Evolutionary conservation across 306 rosid species (phyloP), one percentile per base, ranked within the genome.

Genomic region (Prunus mume): DNA sequence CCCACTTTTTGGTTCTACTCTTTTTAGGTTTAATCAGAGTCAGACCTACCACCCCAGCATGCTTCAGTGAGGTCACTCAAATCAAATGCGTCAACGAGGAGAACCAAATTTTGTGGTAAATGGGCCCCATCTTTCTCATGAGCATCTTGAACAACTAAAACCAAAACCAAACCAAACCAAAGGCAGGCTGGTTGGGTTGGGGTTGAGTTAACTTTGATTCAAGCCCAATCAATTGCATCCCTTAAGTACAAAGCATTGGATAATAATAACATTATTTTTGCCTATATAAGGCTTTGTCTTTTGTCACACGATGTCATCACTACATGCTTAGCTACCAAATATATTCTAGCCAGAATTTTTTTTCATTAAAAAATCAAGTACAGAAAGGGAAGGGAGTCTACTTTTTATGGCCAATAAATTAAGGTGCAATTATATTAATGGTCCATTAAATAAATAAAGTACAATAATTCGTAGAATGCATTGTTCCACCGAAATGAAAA

Each of bases 221-320:
- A 60, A 49, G 27, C 61, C 15, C 4, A 49, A 47, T 19, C 41
- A n/a, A 25, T 65, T n/a, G 2, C 63, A 56, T 79, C 75, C 74
- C 86, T 79, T 74, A 1, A 71, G 27, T 43, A 50, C 68, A 43
- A 75, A 75, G 80, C 77, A 79, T 75, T 24, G 12, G 22, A 24
- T 49, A 20, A 10, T 22, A 9, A 61, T 19, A 20, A 50, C 68
- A 50, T 18, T 32, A 7, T 27, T 11, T 50, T 17, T 50, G n/a
- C 47, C 46, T 3, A 14, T 51, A 19, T 55, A 57, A 46, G 68
- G 67, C 0, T 57, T 46, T 51, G 17, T 56, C 38, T 49, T 52
- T 45, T 45, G 4, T 63, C 12, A 34, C 34, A 64, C n/a, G 43
- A 50, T 30, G 72, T 52, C 73, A 72, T 65, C 68, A 72, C 60